Base-by-base conservation (phyloP, 768 basidiomycete genomes). In the Leccinum barrowsii region DNA sequence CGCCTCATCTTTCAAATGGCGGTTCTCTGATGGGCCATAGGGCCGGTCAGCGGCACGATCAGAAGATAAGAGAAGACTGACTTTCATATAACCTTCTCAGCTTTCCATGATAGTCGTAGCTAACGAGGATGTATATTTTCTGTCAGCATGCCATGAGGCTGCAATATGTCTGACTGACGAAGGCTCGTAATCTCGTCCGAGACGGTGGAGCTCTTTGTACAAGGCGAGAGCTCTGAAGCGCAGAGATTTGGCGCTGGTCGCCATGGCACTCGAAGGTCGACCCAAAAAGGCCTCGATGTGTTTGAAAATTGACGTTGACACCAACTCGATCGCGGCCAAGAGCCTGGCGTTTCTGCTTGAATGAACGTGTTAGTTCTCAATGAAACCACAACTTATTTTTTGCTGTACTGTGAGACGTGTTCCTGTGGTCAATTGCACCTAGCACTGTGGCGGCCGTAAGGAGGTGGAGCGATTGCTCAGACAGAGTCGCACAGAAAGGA, bases 131-230 rank as follows among this genome's bases (percentile, higher is more conserved):
- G 30, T n/a, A 52, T 54, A 52, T 28, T 17, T 17, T 52, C 37
- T 57, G 49, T 64, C n/a, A 51, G 58, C 15, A 56, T 53, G 50
- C n/a, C 52, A 59, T 47, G 35, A 50, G 24, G 42, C 62, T 57
- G 61, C 48, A 61, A 57, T 30, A 47, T 37, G n/a, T 22, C 49
- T 35, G 53, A 80, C 85, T 71, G 66, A 92, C 91, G 82, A 81
- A 49, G 89, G 85, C 68, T 94, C 91, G 63, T 92, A 92, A 50
- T 93, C 90, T 58, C 87, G 80, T 4, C 91, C 90, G 1, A 94
- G 81, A 56, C 89, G 79, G 63, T 87, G 85, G 7, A 94, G 80
- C 67, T 92, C 89, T 67, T 92, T 94, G 77, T 93, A 94, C 30
- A 93, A 74, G 0, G 84, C 79, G 7, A 92, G 74, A 1, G 84